These are phyloP conservation scores for Pichia deserticola DNA, from an alignment of 805 yeast species.

Conservation along the genomic window DNA sequence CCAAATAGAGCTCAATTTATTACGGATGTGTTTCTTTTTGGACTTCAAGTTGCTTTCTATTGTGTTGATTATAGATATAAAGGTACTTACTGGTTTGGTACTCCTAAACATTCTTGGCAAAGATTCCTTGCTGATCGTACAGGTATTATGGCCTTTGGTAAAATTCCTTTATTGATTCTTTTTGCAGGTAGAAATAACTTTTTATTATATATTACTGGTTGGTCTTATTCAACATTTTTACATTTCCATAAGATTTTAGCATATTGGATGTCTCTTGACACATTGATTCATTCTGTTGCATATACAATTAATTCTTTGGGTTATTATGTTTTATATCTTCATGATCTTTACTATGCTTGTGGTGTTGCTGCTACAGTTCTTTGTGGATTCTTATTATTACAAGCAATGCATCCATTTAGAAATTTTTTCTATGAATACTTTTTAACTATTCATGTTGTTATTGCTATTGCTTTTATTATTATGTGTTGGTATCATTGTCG, in stretches of 20 bases:
- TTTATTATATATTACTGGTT: slow-evolving; percentile 36
- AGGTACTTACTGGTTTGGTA: slow-evolving; percentile 19
- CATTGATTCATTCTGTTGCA: slow-evolving; percentile 34
- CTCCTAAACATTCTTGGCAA: slow-evolving; percentile 29
- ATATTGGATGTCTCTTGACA: slow-evolving; percentile 36
- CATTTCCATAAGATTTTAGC: slow-evolving; percentile 63
- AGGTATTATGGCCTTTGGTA: slow-evolving; percentile 34
- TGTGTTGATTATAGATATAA: slow-evolving; percentile 13
- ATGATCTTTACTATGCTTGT: slow-evolving; percentile 14
- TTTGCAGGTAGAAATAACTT: slow-evolving; percentile 44
- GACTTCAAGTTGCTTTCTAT: slow-evolving; percentile 20
- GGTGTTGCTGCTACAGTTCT: slow-evolving; percentile 37
- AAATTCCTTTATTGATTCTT: slow-evolving; percentile 35
- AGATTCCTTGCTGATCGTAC: slow-evolving; percentile 28
- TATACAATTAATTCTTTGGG: slow-evolving; percentile 19
- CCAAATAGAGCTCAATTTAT: slow-evolving; percentile 31
- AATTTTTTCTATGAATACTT: slow-evolving; percentile 52
- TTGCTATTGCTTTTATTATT: slow-evolving; percentile 46
- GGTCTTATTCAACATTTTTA: slow-evolving; percentile 37
- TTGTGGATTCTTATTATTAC: slow-evolving; percentile 38
- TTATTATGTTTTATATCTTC: slow-evolving; percentile 6
- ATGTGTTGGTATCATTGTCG: slow-evolving; percentile 54
- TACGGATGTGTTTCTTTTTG: slow-evolving; percentile 20
- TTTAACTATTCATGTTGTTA: slow-evolving; percentile 46
- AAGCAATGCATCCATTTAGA: slow-evolving; percentile 46